Evolutionary conservation across 2,329 filamentous ascomycete species (phyloP).

Genomic region (Penicillium sp.): DNA sequence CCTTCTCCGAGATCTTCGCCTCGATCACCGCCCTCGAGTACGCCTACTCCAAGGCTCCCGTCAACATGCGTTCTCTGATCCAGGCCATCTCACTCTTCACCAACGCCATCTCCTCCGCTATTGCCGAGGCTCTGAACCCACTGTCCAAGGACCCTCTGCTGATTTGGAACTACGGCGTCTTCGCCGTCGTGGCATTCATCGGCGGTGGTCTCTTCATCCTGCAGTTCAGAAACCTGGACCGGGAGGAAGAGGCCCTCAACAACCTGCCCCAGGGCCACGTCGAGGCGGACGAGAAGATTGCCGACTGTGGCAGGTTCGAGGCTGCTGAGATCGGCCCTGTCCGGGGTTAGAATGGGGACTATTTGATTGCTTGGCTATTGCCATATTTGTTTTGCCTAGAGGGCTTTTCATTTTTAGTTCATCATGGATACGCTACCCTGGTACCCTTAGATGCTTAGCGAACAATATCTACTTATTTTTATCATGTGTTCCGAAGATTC

Average conservation of each 20-base stretch:
- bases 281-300: constrained; percentile 8
- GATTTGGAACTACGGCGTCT: constrained; percentile 67
- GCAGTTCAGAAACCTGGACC: constrained; percentile 59
- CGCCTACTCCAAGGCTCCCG: constrained; percentile 71
- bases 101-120: constrained; percentile 63
- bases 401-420: background rate
- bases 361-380: no score
- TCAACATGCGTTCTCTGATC: constrained; percentile 74
- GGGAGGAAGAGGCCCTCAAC: constrained; percentile 65
- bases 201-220: constrained; percentile 65
- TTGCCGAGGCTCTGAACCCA: constrained; percentile 63
- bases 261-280: constrained; percentile 20
- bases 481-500: background rate
- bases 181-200: constrained; percentile 59
- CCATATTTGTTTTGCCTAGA: background rate
- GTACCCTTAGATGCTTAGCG: background rate
- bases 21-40: constrained; percentile 65
- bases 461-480: background rate
- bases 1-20: constrained; percentile 56
- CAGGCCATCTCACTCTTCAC: constrained; percentile 65
- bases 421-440: background rate
- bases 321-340: constrained; percentile 15
- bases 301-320: constrained; percentile 3
- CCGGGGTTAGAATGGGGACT: constrained; percentile 1
- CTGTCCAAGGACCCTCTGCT: constrained; percentile 62